Percentiles rank a stretch among this genome's conserved stretches.
Conservation (phyloP, 2,329 filamentous ascomycete genomes). For the Botrytis sinoallii region DNA sequence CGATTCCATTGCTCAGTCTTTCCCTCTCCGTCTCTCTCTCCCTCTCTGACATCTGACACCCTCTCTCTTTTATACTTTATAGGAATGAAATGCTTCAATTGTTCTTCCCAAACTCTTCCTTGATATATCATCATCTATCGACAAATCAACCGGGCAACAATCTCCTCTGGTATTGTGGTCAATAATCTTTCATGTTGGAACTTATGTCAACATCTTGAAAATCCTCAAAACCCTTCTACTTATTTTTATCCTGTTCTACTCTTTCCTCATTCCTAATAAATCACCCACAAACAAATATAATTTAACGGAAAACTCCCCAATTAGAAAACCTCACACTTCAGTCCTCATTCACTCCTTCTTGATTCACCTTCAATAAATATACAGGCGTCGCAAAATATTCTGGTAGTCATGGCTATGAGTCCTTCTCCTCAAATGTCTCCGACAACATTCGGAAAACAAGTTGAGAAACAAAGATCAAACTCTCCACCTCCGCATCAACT, state of each 20-base stretch:
- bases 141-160: background rate
- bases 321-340: background rate
- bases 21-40: background rate
- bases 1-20: background rate
- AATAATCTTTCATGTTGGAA: background rate
- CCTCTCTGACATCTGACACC: background rate
- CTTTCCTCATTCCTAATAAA: background rate
- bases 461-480: conserved; percentile 34
- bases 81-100: background rate
- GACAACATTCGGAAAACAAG: conserved; percentile 29
- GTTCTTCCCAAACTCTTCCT: background rate
- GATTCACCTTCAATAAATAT: background rate
- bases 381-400: background rate
- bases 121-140: background rate
- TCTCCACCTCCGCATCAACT: conserved; percentile 36
- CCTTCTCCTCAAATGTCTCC: conserved; percentile 36
- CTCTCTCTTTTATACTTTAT: background rate
- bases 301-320: background rate
- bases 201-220: background rate
- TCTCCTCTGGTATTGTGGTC: background rate
- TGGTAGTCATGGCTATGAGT: conserved; percentile 32
- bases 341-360: background rate
- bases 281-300: background rate
- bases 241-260: conserved; percentile 12
- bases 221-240: background rate